Evolutionary conservation across 73 alveolate genomes (phyloP), one percentile per base, ranked within the genome.

Genomic region (Paramecium caudatum): DNA sequence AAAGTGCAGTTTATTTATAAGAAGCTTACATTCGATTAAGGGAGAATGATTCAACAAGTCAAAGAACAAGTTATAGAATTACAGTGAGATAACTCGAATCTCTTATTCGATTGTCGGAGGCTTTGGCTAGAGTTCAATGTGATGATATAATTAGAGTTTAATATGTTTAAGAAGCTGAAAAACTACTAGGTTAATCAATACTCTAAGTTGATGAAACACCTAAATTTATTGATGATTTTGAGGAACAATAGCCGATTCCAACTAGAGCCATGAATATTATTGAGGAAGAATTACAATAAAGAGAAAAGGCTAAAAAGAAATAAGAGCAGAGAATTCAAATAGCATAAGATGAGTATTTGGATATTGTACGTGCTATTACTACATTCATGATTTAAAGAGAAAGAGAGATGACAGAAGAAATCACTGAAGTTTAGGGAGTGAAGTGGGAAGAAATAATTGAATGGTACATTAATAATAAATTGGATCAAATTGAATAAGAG

Each of bases 11-110:
- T 13, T 91, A 94, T 34, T 93, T 98, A 46, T 83, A 94, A 90
- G 97, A 94, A 61, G 98, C 93, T 81, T 98, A 97, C 93, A 95
- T 92, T 12, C 82, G 91, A 91, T 91, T 98, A 62, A 97, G 99
- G 93, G 91, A 95, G 16, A 91, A 90, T 61, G 99, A 98, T 82
- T 91, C 86, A 47, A 90, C 96, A 7, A 69, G 94, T 21, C 92
- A 94, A 48, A 96, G 96, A 87, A 84, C 90, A 34, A 96, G 99
- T 13, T 98, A 98, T 87, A 95, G 99, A 90, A 98, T 98, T 46
- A 98, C 99, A 1, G 99, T 97, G 30, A 96, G 99, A 55, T 98
- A 98, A 92, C 95, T 98, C 50, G 99, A 98, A 85, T 94, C 98
- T 39, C 94, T 98, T 82, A 94, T 98, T 46, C 61, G 99, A 86